Evolutionary conservation across 2,329 filamentous ascomycete genomes (phyloP).

Genomic region (Pleoardoris graminearum): DNA sequence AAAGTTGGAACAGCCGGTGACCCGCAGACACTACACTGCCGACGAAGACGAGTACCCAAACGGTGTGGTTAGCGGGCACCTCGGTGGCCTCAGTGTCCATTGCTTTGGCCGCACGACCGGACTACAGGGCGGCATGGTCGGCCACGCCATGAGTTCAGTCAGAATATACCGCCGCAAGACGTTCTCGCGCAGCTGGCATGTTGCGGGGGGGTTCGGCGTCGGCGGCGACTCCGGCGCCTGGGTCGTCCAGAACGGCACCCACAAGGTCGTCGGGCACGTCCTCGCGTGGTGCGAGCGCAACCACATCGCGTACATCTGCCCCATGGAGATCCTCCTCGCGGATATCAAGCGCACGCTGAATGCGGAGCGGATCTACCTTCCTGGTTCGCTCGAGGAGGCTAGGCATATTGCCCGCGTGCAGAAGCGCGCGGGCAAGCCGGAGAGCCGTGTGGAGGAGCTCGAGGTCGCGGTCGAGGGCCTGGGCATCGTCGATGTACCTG

Average conservation of each 20-base stretch:
- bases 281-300: slow-evolving; percentile 83
- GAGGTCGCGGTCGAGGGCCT: slow-evolving; percentile 35
- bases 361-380: slow-evolving; percentile 71
- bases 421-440: slow-evolving; percentile 11
- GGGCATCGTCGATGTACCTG: slow-evolving; percentile 33
- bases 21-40: slow-evolving; percentile 36
- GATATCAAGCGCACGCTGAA: slow-evolving; percentile 82
- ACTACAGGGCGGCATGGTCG: slow-evolving; percentile 75
- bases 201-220: slow-evolving; percentile 65
- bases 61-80: slow-evolving; percentile 61
- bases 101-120: slow-evolving; percentile 88
- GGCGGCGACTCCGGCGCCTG: slow-evolving; percentile 93
- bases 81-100: slow-evolving; percentile 79
- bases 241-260: slow-evolving; percentile 80
- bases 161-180: slow-evolving; percentile 84
- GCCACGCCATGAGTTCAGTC: slow-evolving; percentile 77
- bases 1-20: slow-evolving; percentile 42
- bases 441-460: slow-evolving; percentile 25
- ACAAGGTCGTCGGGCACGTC: slow-evolving; percentile 84
- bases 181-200: slow-evolving; percentile 72
- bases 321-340: slow-evolving; percentile 86
- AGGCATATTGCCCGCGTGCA: slow-evolving; percentile 14
- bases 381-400: slow-evolving; percentile 54
- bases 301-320: slow-evolving; percentile 86
- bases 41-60: slow-evolving; percentile 56